phyloP scores from a whole-genome alignment of 352 stramenopile species.

The Peronospora destructor region DNA sequence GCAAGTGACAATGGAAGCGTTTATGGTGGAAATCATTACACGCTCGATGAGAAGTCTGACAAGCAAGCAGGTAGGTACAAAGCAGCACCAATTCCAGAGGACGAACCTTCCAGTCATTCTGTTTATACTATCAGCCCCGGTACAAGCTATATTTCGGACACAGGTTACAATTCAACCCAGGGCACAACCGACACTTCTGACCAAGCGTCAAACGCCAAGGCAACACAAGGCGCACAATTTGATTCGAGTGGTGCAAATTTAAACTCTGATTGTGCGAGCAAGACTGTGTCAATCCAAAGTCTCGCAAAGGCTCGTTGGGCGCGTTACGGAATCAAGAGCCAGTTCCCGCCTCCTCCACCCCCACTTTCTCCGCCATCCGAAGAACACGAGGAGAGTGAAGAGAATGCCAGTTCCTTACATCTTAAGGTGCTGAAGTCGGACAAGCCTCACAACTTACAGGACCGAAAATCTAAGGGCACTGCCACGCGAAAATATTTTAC shows the following conservation, averaged over 20 bases:
- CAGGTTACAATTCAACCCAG: slow-evolving; percentile 9
- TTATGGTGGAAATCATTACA: slow-evolving; percentile 21
- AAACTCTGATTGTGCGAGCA: slow-evolving; percentile 16
- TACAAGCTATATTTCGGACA: slow-evolving; percentile 9
- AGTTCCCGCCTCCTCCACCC: slow-evolving; percentile 25
- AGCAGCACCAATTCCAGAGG: slow-evolving; percentile 26
- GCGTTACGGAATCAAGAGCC: slow-evolving; percentile 26
- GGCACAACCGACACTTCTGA: slow-evolving; percentile 6
- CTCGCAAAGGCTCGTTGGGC: slow-evolving; percentile 26
- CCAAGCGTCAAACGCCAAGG: slow-evolving; percentile 1
- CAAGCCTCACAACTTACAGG: slow-evolving; percentile 12
- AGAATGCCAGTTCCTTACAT: slow-evolving; percentile 21
- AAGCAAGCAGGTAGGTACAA: slow-evolving; percentile 39
- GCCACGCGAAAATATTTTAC: slow-evolving; percentile 25
- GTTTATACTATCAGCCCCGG: slow-evolving; percentile 12
- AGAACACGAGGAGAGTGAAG: slow-evolving; percentile 17
- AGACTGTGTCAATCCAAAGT: slow-evolving; percentile 38
- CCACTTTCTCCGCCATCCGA: slow-evolving; percentile 20
- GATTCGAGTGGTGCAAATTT: slow-evolving; percentile 11
- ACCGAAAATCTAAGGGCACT: slow-evolving; percentile 19
- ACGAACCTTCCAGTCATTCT: slow-evolving; percentile 18
- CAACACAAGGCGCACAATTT: slow-evolving; percentile 13
- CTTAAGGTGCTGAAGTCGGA: slow-evolving; percentile 21
- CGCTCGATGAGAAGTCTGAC: slow-evolving; percentile 30
- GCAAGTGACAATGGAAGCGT: slow-evolving; percentile 26